These are phyloP conservation scores for Erodium texanum DNA, from an alignment of 441 rosid genomes.

Conservation along the genomic window DNA sequence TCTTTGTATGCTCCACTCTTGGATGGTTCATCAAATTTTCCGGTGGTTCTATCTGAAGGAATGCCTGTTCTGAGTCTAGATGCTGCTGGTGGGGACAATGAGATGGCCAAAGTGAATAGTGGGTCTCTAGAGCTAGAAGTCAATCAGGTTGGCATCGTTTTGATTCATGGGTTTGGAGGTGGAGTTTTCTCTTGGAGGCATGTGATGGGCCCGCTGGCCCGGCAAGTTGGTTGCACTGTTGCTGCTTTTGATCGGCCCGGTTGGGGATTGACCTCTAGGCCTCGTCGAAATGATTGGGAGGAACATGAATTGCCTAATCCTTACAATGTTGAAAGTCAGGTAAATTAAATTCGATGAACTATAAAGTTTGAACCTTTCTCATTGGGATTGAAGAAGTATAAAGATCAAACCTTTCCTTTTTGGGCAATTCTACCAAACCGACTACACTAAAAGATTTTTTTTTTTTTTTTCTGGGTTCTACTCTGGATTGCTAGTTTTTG, in stretches of 20 bases:
- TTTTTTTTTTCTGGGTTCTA: too few species aligned
- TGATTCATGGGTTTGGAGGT: conserved; percentile 96
- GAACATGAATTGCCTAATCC: conserved; percentile 71
- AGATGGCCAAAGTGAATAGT: conserved; percentile 23
- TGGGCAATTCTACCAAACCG: too few species aligned
- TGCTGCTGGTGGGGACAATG: conserved; percentile 32
- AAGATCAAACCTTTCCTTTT: too few species aligned
- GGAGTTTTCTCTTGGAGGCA: conserved; percentile 97
- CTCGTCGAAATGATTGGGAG: conserved; percentile 63
- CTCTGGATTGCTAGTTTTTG: too few species aligned
- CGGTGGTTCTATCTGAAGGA: conserved; percentile 50
- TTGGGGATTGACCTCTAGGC: conserved; percentile 89
- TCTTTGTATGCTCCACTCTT: conserved; percentile 72
- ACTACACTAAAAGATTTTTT: too few species aligned
- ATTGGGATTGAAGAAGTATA: too few species aligned
- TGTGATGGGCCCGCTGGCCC: conserved; percentile 68
- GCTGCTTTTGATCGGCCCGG: conserved; percentile 96
- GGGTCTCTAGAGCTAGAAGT: conserved; percentile 32
- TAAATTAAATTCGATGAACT: conserved; percentile 20
- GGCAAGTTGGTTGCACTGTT: conserved; percentile 67
- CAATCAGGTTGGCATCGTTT: conserved; percentile 56
- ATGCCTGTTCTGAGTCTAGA: conserved; percentile 49
- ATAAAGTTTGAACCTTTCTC: too few species aligned
- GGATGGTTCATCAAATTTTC: conserved; percentile 47
- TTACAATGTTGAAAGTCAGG: conserved; percentile 80